Base-by-base conservation (phyloP, 2,329 filamentous ascomycete genomes). In the Alternaria solani region DNA sequence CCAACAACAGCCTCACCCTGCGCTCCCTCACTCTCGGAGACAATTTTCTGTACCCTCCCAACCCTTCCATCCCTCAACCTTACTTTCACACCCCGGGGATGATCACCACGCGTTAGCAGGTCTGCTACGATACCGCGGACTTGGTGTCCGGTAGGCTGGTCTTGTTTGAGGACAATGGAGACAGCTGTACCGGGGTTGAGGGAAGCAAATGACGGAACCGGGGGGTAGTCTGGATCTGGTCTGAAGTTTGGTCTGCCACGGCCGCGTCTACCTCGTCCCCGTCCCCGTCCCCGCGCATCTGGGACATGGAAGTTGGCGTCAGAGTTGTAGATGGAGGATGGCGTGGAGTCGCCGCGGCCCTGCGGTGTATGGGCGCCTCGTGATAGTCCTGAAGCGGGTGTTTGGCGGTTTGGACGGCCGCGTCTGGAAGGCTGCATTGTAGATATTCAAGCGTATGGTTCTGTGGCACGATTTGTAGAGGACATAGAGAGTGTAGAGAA, bases 41-140 rank as follows among this genome's bases (percentile, higher is more conserved):
- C 81, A 76, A 92, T 83, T 44, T 83, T 81, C 77, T 94, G 91
- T 28, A 94, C 91, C 16, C 91, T 81, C 2, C 91, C 91, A 3
- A 94, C 86, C 26, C 89, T 84, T 1, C 91, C 91, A 74, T 91
- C 90, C 1, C 81, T 79, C 6, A 94, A 81, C 2, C 91, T 86
- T 25, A 94, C 91, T 77, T 94, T 94, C 80, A 94, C 91, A 36
- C 91, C 91, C 9, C 90, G 85, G 3, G 90, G 90, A 70, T 94
- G 91, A 67, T 94, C 87, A 26, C 90, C 90, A 1, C 86, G 82
- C 2, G 91, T 94, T 48, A 94, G 82, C 0, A 94, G 76, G 46
- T 92, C 86, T 53, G 84, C 83, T 1, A 94, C 87, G 5, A 83
- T 77, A 25, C 91, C 91, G 44, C 83, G 81, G 1, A 92, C 91